phyloP scores from a whole-genome alignment of 441 rosid genomes.

The Jatropha multifida region DNA sequence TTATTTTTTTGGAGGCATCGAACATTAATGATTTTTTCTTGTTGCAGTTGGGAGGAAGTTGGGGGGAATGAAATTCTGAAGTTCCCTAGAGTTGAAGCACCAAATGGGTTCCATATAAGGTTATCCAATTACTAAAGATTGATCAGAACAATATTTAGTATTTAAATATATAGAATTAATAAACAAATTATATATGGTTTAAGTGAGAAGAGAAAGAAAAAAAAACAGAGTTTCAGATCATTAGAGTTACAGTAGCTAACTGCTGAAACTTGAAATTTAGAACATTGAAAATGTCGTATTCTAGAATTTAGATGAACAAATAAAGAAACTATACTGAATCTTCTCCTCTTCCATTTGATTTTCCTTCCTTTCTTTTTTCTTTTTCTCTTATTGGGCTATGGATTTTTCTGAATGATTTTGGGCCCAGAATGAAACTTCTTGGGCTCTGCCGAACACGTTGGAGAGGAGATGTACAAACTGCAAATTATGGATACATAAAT shows the following conservation, averaged over 20 bases:
- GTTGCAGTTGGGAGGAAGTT: slow-evolving; percentile 44
- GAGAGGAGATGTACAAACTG: too few species aligned
- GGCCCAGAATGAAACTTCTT: background rate
- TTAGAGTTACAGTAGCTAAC: background rate
- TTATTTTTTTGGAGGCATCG: background rate
- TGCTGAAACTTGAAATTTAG: background rate
- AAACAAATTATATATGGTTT: background rate
- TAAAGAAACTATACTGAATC: background rate
- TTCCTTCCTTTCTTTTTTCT: too few species aligned
- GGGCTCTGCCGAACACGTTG: background rate
- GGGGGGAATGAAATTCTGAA: slow-evolving; percentile 35
- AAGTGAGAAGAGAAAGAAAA: background rate
- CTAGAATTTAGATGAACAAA: background rate
- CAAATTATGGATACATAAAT: too few species aligned
- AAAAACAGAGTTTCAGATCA: background rate
- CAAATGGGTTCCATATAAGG: slow-evolving; percentile 36
- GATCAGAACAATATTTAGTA: background rate
- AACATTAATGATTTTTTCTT: background rate
- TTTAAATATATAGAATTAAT: background rate
- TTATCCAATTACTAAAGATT: slow-evolving; percentile 25
- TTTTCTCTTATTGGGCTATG: background rate
- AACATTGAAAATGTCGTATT: background rate
- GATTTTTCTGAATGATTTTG: background rate
- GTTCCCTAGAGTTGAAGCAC: slow-evolving; percentile 51
- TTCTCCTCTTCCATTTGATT: background rate